Evolutionary conservation across 139 green algal species (phyloP).

Genomic region (Ettlia oleoabundans): DNA sequence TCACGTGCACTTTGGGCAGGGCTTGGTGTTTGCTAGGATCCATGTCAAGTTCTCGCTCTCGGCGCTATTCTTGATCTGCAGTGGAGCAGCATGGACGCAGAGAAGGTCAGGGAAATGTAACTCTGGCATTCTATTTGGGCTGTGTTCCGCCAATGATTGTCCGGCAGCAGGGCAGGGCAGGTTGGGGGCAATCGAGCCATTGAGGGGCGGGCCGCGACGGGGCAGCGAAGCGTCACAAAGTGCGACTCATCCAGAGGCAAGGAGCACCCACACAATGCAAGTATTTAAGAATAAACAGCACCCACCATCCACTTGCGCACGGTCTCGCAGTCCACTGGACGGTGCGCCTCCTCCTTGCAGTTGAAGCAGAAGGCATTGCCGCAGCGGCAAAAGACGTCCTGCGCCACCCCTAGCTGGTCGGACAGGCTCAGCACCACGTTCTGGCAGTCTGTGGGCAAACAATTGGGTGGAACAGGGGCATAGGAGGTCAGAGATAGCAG

Average conservation of each 20-base stretch:
- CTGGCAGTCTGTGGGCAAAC: conserved; percentile 58
- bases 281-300: neutral
- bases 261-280: neutral
- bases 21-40: conserved; percentile 89
- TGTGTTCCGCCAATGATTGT: neutral
- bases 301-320: conserved; percentile 41
- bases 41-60: conserved; percentile 85
- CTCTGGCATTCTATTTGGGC: neutral
- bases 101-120: conserved; percentile 61
- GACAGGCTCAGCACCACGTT: conserved; percentile 67
- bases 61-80: conserved; percentile 76
- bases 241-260: too few species aligned
- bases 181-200: too few species aligned
- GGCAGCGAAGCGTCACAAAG: too few species aligned
- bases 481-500: neutral
- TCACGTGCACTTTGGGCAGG: conserved; percentile 75
- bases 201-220: too few species aligned
- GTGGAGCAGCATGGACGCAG: conserved; percentile 57
- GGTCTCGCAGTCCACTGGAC: conserved; percentile 62
- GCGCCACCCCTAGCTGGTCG: conserved; percentile 45
- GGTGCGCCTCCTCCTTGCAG: conserved; percentile 83
- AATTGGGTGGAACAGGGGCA: neutral
- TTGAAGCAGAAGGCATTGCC: conserved; percentile 75
- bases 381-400: conserved; percentile 80
- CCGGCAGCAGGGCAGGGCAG: too few species aligned